Base-by-base conservation (phyloP, 805 yeast genomes). In the Metschnikowia cerradonensis region DNA sequence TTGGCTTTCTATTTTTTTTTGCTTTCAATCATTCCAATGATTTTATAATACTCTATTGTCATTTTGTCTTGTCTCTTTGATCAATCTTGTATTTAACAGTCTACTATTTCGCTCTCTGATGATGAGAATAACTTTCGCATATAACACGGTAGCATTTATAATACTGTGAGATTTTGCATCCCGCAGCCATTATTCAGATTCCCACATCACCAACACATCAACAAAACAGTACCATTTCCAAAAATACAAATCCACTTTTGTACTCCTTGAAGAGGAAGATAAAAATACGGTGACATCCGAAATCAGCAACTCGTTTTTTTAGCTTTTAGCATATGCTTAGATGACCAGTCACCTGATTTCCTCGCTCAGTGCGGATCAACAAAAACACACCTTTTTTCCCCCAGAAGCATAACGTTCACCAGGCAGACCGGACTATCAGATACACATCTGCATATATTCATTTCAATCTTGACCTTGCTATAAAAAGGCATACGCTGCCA, bases 331-430 rank as follows among this genome's bases (percentile, higher is more conserved):
- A 17, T 20, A 23, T 8, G 10, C 10, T 20, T 23, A 20, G 38
- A n/a, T 32, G 15, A 42, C 45, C 37, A 42, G 45, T 42, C 38
- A 42, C 31, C 45, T 42, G 45, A 42, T 42, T 34, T 10, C 45
- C 20, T 42, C 33, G 37, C 45, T 42, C 38, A 15, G 45, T 42
- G 45, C 45, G 45, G 37, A 20, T 10, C 38, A 42, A 42, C 45
- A 31, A 40, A 26, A 39, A n/a, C 19, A 39, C 30, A 40, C 43
- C 45, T 42, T 42, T 42, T 42, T 42, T 42, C 15, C 15, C 32
- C 11, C 34, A 15, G 6, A 10, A 19, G 36, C 45, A 8, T 22
- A 40, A 40, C 43, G 15, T 31, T 41, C 15, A 23, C 34, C 43
- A 40, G 10, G 22, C 20, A 30, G 11, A 39, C 15, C 31, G 23